A percentile compares a stretch with the other conserved stretches of the same genome.
phyloP scores from a whole-genome alignment of 148 eudicot species.

The Camellia granthamiana region DNA sequence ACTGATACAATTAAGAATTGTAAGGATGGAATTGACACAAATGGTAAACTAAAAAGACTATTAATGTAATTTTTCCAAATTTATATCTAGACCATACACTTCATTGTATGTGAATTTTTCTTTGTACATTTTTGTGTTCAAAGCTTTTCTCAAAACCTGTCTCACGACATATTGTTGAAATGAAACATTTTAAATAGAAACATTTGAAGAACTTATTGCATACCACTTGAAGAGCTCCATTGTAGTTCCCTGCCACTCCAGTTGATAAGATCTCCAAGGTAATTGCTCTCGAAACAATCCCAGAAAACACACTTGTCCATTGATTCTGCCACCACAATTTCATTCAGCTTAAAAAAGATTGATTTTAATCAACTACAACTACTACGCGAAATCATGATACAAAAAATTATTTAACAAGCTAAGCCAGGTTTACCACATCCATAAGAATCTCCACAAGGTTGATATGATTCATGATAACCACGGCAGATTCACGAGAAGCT shows the following conservation, averaged over 20 bases:
- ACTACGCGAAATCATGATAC: background rate
- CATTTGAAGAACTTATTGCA: background rate
- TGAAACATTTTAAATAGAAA: background rate
- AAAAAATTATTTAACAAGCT: background rate
- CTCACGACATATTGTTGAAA: too few species aligned
- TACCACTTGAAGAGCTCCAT: conserved; percentile 98
- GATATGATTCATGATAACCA: conserved; percentile 84
- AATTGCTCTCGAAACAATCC: conserved; percentile 84
- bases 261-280: conserved; percentile 82
- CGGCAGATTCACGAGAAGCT: conserved; percentile 76
- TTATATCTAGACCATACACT: too few species aligned
- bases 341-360: background rate
- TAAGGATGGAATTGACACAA: too few species aligned
- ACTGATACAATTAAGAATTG: too few species aligned
- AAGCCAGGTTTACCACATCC: conserved; percentile 61
- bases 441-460: conserved; percentile 75
- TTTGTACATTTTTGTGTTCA: too few species aligned
- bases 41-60: too few species aligned
- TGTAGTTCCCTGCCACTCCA: conserved; percentile 91
- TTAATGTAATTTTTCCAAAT: too few species aligned
- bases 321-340: conserved; percentile 50
- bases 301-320: conserved; percentile 74
- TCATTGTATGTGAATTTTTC: too few species aligned
- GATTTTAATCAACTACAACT: background rate
- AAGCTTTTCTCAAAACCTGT: too few species aligned